Evolutionary conservation across 345 rosid genomes (phyloP), one percentile per base, ranked within the genome.

Genomic region (Eucalyptus paniculata): DNA sequence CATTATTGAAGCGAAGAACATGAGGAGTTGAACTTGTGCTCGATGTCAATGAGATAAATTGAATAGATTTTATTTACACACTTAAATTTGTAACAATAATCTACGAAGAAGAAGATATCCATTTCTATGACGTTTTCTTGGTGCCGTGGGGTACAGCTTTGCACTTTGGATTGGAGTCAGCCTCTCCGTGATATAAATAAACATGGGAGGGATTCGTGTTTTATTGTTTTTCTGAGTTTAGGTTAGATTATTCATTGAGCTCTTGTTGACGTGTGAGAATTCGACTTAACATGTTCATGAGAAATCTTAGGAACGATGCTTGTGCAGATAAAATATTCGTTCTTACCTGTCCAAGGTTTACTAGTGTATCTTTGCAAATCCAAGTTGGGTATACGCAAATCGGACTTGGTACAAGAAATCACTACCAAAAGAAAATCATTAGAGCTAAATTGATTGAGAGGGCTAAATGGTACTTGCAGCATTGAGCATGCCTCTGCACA

Each of bases 391-490:
- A n/a, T 17, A 53, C 26, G 6, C 3, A 32, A 62, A 28, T 30
- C 0, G 7, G 32, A 14, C 69, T 0, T 0, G 4, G 17, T 13
- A 13, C 32, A 5, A 62, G 69, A 28, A 62, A 62, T 30, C 69
- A 13, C 69, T 30, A 0, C 69, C 69, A 28, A 12, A 65, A 6
- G 21, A 65, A n/a, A 65, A n/a, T 17, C 77, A 65, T n/a, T 65
- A 7, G 34, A 62, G 32, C 37, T 54, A 1, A 50, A 50, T 62
- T 5, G 4, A 14, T 58, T 9, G 23, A 65, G 42, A 30, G 69
- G 37, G 69, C 45, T 54, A 37, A 26, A 87, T 34, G 24, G n/a
- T 30, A 72, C 89, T 92, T 90, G 92, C 94, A 11, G 92, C 94
- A 5, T 91, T 62, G 82, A 47, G 90, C 42, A 7, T 72, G 69